Evolutionary conservation across 164 flowering plant genomes (phyloP).

Genomic region (Berberis thunbergii): DNA sequence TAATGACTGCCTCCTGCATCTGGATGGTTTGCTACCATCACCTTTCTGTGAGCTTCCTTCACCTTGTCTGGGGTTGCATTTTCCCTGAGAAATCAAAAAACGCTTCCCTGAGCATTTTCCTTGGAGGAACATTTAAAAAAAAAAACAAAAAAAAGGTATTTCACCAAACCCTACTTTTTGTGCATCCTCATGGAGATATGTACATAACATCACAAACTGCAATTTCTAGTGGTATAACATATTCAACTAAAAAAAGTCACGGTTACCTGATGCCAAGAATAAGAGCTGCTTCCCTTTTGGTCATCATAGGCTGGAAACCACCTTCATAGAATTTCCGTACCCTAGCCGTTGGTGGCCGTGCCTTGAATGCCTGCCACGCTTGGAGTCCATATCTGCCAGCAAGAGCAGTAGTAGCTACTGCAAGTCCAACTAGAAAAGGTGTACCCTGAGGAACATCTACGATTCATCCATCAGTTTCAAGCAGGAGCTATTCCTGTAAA

Average conservation of each 20-base stretch:
- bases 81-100: constrained; percentile 38
- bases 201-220: no score
- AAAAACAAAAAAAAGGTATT: no score
- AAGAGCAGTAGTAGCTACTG: constrained; percentile 77
- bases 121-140: no score
- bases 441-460: constrained; percentile 34
- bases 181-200: no score
- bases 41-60: constrained; percentile 76
- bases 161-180: no score
- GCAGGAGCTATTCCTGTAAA: neutral
- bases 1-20: constrained; percentile 92
- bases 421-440: constrained; percentile 68
- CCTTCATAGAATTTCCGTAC: constrained; percentile 84
- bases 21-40: constrained; percentile 90
- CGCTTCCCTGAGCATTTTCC: neutral
- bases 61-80: constrained; percentile 52
- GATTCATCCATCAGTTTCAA: neutral
- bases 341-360: constrained; percentile 58
- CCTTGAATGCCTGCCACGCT: constrained; percentile 87
- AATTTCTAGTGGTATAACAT: no score
- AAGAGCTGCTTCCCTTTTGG: constrained; percentile 84
- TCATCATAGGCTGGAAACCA: constrained; percentile 85
- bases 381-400: constrained; percentile 73
- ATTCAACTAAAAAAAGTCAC: no score
- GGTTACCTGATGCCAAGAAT: constrained; percentile 82